These are phyloP conservation scores for Diaporthe citrichinensis DNA, from an alignment of 2,329 filamentous ascomycete genomes.

Conservation along the genomic window DNA sequence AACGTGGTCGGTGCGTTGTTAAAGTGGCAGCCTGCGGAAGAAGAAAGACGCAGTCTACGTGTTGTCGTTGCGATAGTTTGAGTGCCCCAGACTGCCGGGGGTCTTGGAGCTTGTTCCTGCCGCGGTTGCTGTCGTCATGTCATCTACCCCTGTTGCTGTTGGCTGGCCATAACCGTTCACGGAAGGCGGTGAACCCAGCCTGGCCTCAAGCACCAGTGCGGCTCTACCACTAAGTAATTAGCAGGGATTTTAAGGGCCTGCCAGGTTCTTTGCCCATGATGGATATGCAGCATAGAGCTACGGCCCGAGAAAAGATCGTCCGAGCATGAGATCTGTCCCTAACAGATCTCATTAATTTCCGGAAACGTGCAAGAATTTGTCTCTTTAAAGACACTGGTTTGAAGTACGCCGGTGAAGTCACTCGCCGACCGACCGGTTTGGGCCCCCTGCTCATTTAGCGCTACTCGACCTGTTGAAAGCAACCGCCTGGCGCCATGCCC, in stretches of 20 bases:
- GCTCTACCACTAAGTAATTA: background rate
- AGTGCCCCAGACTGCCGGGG: background rate
- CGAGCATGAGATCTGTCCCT: too few species aligned
- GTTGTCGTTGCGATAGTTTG: conserved; percentile 6
- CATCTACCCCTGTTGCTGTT: background rate
- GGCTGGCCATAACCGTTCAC: background rate
- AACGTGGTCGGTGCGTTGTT: background rate
- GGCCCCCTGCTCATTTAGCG: background rate
- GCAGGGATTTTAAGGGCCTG: background rate
- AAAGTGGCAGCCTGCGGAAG: conserved; percentile 18
- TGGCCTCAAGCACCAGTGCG: background rate
- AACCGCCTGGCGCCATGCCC: background rate
- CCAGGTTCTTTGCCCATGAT: background rate
- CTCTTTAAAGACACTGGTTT: too few species aligned
- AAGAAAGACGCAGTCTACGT: background rate
- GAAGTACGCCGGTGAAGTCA: background rate
- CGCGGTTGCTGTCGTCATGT: conserved; percentile 22
- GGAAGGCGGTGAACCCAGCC: conserved; percentile 3
- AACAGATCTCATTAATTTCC: background rate
- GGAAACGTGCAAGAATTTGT: background rate
- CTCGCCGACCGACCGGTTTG: background rate
- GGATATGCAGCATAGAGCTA: background rate
- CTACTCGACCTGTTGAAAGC: background rate
- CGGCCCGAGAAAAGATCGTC: background rate
- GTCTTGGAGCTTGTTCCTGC: conserved; percentile 10